Conservation (phyloP, 1,284 basidiomycete species). For the Rhodofomes roseus region DNA sequence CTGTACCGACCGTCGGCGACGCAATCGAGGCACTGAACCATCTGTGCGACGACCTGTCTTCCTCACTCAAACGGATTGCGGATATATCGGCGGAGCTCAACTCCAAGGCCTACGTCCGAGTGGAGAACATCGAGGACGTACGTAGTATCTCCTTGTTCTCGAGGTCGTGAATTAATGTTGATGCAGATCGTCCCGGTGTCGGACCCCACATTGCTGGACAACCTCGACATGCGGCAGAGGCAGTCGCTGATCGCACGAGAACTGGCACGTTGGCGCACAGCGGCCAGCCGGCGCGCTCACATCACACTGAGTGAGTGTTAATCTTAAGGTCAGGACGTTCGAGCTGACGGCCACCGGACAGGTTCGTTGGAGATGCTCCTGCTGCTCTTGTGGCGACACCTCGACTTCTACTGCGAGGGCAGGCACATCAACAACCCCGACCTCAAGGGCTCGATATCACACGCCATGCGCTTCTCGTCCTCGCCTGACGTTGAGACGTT, state of each 20-base stretch:
- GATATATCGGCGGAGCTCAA: constrained; percentile 70
- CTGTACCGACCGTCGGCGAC: constrained; percentile 76
- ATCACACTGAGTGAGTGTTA: constrained; percentile 47
- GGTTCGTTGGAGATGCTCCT: constrained; percentile 82
- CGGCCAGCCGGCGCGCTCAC: constrained; percentile 45
- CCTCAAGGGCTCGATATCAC: constrained; percentile 40
- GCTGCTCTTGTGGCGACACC: constrained; percentile 83
- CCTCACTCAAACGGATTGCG: constrained; percentile 62
- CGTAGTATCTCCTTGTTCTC: constrained; percentile 8
- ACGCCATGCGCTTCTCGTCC: constrained; percentile 52
- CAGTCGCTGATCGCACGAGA: constrained; percentile 59
- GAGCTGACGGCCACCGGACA: constrained; percentile 21
- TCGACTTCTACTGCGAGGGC: constrained; percentile 57
- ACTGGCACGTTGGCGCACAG: constrained; percentile 45
- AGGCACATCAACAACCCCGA: constrained; percentile 33
- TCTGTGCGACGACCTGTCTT: constrained; percentile 55
- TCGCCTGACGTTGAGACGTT: constrained; percentile 51
- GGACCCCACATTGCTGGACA: constrained; percentile 52
- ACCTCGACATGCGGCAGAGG: constrained; percentile 66
- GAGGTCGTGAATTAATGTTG: neutral
- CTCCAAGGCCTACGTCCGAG: constrained; percentile 63
- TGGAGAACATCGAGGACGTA: constrained; percentile 73
- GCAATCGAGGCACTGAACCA: constrained; percentile 67
- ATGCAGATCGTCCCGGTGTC: constrained; percentile 53
- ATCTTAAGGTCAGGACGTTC: no score